Conservation (phyloP, 805 yeast genomes). For the Lipomyces spencermartinsiae region DNA sequence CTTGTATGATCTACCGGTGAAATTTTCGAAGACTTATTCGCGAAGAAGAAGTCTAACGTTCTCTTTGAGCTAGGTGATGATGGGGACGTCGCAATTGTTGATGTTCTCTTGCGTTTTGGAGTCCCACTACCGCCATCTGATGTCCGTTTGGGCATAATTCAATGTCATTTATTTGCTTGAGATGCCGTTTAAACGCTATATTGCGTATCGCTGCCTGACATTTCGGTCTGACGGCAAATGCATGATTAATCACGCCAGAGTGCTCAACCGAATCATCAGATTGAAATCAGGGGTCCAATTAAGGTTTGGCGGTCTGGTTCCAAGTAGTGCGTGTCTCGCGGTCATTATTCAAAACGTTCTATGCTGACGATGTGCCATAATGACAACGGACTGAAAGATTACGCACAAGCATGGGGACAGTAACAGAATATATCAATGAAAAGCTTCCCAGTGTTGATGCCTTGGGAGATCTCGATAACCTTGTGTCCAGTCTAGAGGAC, state of each 20-base stretch:
- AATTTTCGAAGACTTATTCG: not conserved
- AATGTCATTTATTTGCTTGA: not conserved
- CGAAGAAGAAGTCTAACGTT: slow-evolving; percentile 28
- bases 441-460: slow-evolving; percentile 23
- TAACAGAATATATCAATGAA: slow-evolving; percentile 30
- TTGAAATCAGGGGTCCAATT: not conserved
- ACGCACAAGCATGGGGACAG: slow-evolving; percentile 17
- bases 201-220: not conserved
- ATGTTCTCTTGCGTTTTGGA: not conserved
- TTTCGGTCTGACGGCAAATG: not conserved
- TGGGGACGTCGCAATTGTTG: not conserved
- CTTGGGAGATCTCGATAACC: slow-evolving; percentile 25
- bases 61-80: not conserved
- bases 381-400: not conserved
- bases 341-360: too few relatives aligned
- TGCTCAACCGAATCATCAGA: too few relatives aligned
- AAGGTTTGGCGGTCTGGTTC: not conserved
- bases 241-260: not conserved
- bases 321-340: too few relatives aligned
- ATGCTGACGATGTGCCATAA: not conserved
- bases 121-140: not conserved
- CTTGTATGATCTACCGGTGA: not conserved
- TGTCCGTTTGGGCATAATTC: not conserved
- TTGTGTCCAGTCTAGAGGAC: slow-evolving; percentile 30
- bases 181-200: not conserved